phyloP scores from a whole-genome alignment of 345 rosid species.

The Carallia brachiata region DNA sequence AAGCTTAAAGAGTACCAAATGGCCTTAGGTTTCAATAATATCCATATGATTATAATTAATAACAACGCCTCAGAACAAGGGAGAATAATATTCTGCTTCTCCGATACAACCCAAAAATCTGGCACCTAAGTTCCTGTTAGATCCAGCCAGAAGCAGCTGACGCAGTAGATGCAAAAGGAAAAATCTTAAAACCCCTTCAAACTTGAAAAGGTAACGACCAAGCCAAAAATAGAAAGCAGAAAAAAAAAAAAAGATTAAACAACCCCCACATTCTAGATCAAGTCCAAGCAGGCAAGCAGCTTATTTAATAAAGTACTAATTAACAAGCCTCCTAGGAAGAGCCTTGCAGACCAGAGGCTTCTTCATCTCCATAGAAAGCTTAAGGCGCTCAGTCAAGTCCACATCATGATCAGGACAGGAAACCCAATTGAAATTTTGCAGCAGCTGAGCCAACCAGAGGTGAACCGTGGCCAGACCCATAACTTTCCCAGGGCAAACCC shows the following conservation, averaged over 20 bases:
- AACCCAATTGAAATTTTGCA: constrained; percentile 51
- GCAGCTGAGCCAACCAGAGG: constrained; percentile 58
- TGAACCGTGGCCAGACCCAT: constrained; percentile 60
- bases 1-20: too few species aligned
- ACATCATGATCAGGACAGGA: constrained; percentile 28
- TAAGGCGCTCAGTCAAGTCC: constrained; percentile 46
- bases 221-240: too few species aligned
- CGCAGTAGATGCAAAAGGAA: not conserved
- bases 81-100: not conserved
- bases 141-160: not conserved
- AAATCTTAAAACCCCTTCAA: not conserved
- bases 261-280: too few species aligned
- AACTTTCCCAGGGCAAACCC: constrained; percentile 69
- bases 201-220: not conserved
- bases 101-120: not conserved
- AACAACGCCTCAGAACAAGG: not conserved
- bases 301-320: too few species aligned
- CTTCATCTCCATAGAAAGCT: constrained; percentile 68
- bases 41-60: too few species aligned
- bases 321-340: constrained; percentile 30
- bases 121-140: not conserved
- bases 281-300: too few species aligned
- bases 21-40: too few species aligned
- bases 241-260: too few species aligned
- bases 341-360: constrained; percentile 54